These are phyloP conservation scores for Colletotrichum sp. DNA, from an alignment of 2,329 filamentous ascomycete genomes.

Conservation along the genomic window DNA sequence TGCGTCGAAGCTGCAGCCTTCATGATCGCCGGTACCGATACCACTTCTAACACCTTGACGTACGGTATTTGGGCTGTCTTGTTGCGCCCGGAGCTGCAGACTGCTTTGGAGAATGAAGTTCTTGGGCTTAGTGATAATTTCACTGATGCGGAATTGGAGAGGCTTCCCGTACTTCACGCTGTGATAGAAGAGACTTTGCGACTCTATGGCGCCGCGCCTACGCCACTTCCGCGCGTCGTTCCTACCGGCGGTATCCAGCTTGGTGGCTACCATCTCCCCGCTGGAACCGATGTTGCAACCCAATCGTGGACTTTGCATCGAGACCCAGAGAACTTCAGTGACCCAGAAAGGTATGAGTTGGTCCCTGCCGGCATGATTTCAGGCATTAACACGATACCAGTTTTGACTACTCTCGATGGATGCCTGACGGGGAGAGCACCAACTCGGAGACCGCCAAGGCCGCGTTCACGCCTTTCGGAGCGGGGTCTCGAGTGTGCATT, in stretches of 20 bases:
- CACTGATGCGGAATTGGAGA: conserved; percentile 35
- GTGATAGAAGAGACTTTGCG: conserved; percentile 51
- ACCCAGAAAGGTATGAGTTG: conserved; percentile 34
- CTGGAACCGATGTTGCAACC: conserved; percentile 41
- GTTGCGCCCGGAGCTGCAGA: conserved; percentile 30
- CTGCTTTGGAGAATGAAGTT: conserved; percentile 39
- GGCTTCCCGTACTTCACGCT: conserved; percentile 43
- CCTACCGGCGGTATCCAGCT: conserved; percentile 43
- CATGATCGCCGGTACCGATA: conserved; percentile 58
- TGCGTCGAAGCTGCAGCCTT: conserved; percentile 44
- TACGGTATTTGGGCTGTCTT: conserved; percentile 49
- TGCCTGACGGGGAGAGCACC: conserved; percentile 21
- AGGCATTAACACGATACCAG: background rate
- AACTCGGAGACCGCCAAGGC: conserved; percentile 42
- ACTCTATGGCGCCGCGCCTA: conserved; percentile 44
- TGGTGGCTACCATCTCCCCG: conserved; percentile 42
- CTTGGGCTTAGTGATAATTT: conserved; percentile 24
- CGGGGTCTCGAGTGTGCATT: conserved; percentile 53
- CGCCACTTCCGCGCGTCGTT: conserved; percentile 42
- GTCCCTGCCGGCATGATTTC: background rate
- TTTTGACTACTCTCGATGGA: background rate
- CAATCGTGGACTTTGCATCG: conserved; percentile 54
- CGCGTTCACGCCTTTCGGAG: conserved; percentile 57
- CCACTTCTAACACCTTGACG: conserved; percentile 53
- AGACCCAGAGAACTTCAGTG: conserved; percentile 41